Percentiles rank a stretch among this genome's conserved stretches.
phyloP scores from a whole-genome alignment of 1,284 basidiomycete genomes.

The Calocybe gambosa region DNA sequence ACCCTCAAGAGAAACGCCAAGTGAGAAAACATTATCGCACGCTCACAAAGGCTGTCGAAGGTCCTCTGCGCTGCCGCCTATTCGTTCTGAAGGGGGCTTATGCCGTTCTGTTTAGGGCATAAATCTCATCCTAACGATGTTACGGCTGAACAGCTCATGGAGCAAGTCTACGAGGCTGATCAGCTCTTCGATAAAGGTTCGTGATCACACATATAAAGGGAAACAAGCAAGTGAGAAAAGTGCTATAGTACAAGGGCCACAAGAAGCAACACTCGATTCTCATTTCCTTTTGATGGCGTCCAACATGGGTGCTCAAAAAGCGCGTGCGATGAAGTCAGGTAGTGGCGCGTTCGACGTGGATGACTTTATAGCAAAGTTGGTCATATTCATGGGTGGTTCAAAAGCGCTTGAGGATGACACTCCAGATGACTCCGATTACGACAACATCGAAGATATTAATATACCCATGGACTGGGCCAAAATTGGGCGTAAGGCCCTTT shows the following conservation, averaged over 20 bases:
- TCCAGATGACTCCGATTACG: conserved; percentile 43
- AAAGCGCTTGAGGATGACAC: conserved; percentile 36
- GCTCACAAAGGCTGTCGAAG: conserved; percentile 58
- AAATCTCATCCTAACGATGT: conserved; percentile 50
- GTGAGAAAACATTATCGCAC: conserved; percentile 66
- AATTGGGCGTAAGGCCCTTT: conserved; percentile 67
- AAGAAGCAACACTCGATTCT: conserved; percentile 78
- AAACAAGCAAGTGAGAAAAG: not conserved
- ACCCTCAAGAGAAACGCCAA: conserved; percentile 66
- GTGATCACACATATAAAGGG: not conserved
- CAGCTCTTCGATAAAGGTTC: conserved; percentile 58
- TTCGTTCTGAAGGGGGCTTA: not conserved
- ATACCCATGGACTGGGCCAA: conserved; percentile 62
- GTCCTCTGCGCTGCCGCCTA: conserved; percentile 29
- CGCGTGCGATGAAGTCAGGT: conserved; percentile 80
- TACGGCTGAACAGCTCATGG: conserved; percentile 47
- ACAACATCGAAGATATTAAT: conserved; percentile 36
- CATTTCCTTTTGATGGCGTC: conserved; percentile 65
- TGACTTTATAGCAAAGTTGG: conserved; percentile 70
- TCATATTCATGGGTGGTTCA: conserved; percentile 66
- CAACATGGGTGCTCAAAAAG: conserved; percentile 68
- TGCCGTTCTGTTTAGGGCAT: conserved; percentile 24
- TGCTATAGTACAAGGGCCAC: conserved; percentile 63
- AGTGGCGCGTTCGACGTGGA: conserved; percentile 79
- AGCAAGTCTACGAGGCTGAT: conserved; percentile 51